phyloP scores from a whole-genome alignment of 1,284 basidiomycete species.

The Cutaneotrichosporon dermatis region DNA sequence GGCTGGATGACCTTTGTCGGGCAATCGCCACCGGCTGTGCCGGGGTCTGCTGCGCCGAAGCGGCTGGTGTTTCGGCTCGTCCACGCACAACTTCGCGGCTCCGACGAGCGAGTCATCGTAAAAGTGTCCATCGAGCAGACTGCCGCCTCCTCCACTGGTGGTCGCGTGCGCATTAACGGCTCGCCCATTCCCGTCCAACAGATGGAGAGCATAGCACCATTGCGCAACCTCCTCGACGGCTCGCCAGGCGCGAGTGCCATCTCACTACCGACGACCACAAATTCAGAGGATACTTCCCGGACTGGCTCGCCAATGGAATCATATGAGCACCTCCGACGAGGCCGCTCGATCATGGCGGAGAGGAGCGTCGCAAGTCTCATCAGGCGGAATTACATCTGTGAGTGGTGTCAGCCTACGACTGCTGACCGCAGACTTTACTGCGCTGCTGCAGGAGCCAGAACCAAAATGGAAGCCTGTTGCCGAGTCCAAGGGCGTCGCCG shows the following conservation, averaged over 20 bases:
- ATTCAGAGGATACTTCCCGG: slow-evolving; percentile 23
- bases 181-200: slow-evolving; percentile 63
- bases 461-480: slow-evolving; percentile 88
- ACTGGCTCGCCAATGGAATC: slow-evolving; percentile 19
- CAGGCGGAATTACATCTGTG: slow-evolving; percentile 84
- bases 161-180: slow-evolving; percentile 72
- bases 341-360: slow-evolving; percentile 62
- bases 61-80: slow-evolving; percentile 64
- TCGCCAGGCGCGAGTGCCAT: slow-evolving; percentile 41
- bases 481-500: slow-evolving; percentile 81
- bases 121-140: slow-evolving; percentile 74
- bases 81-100: slow-evolving; percentile 58
- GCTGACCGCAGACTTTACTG: slow-evolving; percentile 68
- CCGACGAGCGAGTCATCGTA: slow-evolving; percentile 71
- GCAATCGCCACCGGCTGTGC: slow-evolving; percentile 47
- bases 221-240: slow-evolving; percentile 33
- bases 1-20: slow-evolving; percentile 66
- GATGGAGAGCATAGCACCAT: slow-evolving; percentile 23
- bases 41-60: slow-evolving; percentile 52
- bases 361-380: slow-evolving; percentile 78
- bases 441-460: slow-evolving; percentile 93
- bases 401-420: slow-evolving; percentile 7
- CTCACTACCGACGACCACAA: slow-evolving; percentile 32
- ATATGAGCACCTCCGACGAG: slow-evolving; percentile 28
- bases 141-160: slow-evolving; percentile 40